Conservation (phyloP, 352 stramenopile genomes). For the Globisporangium okanoganense region DNA sequence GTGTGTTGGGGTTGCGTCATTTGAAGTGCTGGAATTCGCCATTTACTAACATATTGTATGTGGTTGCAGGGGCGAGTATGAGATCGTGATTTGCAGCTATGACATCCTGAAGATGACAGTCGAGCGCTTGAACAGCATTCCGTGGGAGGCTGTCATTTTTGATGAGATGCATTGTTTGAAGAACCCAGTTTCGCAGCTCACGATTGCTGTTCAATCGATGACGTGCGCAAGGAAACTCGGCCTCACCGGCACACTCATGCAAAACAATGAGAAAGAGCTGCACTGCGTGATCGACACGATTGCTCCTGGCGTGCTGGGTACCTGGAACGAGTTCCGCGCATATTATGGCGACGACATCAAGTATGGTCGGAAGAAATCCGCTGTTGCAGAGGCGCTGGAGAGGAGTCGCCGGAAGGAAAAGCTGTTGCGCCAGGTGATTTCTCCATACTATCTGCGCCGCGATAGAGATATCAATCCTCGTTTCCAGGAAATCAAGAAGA, state of each 20-base stretch:
- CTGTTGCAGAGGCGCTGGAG: slow-evolving; percentile 49
- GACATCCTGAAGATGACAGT: slow-evolving; percentile 88
- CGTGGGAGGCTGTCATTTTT: slow-evolving; percentile 94
- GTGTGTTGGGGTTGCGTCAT: slow-evolving; percentile 36
- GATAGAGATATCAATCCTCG: slow-evolving; percentile 72
- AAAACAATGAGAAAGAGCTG: slow-evolving; percentile 85
- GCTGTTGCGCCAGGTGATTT: slow-evolving; percentile 48
- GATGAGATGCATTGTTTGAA: slow-evolving; percentile 99
- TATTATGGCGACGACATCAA: slow-evolving; percentile 85
- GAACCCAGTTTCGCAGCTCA: slow-evolving; percentile 95
- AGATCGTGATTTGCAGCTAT: slow-evolving; percentile 83
- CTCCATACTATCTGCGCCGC: slow-evolving; percentile 63
- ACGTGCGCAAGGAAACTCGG: slow-evolving; percentile 68
- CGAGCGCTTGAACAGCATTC: slow-evolving; percentile 74
- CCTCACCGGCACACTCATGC: slow-evolving; percentile 87
- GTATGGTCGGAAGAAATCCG: slow-evolving; percentile 78
- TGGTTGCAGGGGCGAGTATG: slow-evolving; percentile 53
- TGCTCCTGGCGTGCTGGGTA: slow-evolving; percentile 54
- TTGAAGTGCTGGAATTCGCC: slow-evolving; percentile 35
- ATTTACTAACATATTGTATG: slow-evolving; percentile 53
- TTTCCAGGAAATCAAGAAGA: slow-evolving; percentile 71
- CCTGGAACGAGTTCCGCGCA: slow-evolving; percentile 61
- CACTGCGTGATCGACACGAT: slow-evolving; percentile 78
- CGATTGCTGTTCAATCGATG: slow-evolving; percentile 64
- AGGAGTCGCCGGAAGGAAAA: slow-evolving; percentile 68